These are phyloP conservation scores for Petunia hybrid DNA, from an alignment of 305 asterid species.

Conservation along the genomic window DNA sequence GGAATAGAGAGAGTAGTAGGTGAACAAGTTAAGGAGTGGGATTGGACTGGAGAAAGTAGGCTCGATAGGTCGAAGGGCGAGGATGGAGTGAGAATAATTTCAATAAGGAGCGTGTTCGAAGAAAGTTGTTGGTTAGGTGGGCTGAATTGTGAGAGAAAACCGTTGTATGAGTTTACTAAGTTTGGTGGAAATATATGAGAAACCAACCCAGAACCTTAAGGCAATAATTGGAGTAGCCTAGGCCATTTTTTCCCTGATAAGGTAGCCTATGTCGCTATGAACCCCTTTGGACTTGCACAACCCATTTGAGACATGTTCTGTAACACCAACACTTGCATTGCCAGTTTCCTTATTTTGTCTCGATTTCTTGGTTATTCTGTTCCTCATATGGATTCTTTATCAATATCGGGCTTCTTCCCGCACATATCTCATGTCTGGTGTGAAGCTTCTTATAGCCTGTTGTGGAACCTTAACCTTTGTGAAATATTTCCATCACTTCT, in stretches of 20 bases:
- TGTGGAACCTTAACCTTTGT: background rate
- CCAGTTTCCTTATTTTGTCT: conserved; percentile 7
- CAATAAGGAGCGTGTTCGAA: too few species aligned
- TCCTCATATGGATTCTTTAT: background rate
- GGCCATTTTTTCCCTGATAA: background rate
- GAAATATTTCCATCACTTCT: background rate
- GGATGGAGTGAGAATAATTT: too few species aligned
- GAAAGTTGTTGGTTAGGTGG: too few species aligned
- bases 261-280: too few species aligned
- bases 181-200: background rate
- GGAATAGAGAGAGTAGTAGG: too few species aligned
- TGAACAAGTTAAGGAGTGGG: too few species aligned
- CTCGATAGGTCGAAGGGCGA: too few species aligned
- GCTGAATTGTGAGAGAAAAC: too few species aligned
- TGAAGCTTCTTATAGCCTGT: background rate
- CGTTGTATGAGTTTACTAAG: too few species aligned
- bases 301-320: conserved; percentile 11
- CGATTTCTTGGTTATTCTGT: conserved; percentile 9
- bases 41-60: too few species aligned
- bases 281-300: background rate
- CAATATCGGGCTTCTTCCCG: conserved; percentile 25
- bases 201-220: background rate
- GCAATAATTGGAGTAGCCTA: background rate
- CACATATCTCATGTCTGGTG: conserved; percentile 3
- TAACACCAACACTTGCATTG: conserved; percentile 23